phyloP scores from a whole-genome alignment of 345 rosid species.

The Moricandia moricandioides region DNA sequence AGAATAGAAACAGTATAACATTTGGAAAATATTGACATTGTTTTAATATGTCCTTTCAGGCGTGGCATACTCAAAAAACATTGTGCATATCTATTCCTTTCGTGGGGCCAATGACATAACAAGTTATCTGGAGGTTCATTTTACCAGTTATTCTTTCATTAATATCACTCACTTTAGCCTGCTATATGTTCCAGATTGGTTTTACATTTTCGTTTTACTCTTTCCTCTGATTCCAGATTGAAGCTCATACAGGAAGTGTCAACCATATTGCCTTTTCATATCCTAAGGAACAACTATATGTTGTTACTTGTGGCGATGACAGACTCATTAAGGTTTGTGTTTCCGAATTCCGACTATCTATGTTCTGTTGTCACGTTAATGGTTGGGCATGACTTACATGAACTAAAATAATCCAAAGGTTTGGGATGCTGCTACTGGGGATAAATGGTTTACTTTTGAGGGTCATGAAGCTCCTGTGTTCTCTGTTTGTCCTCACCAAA shows the following conservation, averaged over 20 bases:
- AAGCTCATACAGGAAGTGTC: constrained; percentile 84
- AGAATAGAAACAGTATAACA: constrained; percentile 1
- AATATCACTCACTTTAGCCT: not conserved
- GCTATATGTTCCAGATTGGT: not conserved
- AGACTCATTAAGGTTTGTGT: constrained; percentile 64
- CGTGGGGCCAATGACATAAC: constrained; percentile 56
- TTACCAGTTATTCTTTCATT: not conserved
- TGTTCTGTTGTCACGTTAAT: constrained; percentile 1
- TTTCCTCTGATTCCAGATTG: constrained; percentile 49
- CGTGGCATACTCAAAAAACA: constrained; percentile 79
- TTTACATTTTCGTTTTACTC: not conserved
- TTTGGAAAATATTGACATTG: not conserved
- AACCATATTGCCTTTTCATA: constrained; percentile 77
- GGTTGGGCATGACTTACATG: constrained; percentile 25
- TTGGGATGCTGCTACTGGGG: constrained; percentile 76
- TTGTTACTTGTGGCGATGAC: constrained; percentile 88
- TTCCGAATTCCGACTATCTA: not conserved
- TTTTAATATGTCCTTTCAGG: constrained; percentile 44
- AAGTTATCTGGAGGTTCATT: constrained; percentile 68
- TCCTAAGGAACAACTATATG: constrained; percentile 63
- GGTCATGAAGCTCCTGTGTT: constrained; percentile 91
- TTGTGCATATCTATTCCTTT: constrained; percentile 72
- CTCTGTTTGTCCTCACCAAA: constrained; percentile 81
- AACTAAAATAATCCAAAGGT: constrained; percentile 50
- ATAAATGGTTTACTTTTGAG: constrained; percentile 50